A percentile compares a stretch with the other conserved stretches of the same genome.
Evolutionary conservation across 116 monocot species (phyloP).

Genomic region (Papilionanthe hybrid): DNA sequence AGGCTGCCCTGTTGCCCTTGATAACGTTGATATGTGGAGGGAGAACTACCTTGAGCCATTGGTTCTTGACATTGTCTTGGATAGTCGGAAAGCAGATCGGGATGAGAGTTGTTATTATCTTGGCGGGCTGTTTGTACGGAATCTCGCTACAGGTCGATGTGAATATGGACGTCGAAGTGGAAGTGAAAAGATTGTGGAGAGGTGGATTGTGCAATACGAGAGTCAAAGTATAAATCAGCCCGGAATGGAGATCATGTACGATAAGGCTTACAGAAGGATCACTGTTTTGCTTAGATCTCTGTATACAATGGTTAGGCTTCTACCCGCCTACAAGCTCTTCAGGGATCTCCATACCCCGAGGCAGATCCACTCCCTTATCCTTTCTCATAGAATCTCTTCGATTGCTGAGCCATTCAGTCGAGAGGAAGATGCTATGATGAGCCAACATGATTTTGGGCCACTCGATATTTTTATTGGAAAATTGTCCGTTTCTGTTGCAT

Average conservation of each 20-base stretch:
- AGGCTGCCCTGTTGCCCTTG: slow-evolving; percentile 66
- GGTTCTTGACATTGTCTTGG: slow-evolving; percentile 60
- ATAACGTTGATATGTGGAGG: slow-evolving; percentile 74
- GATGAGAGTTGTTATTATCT: neutral
- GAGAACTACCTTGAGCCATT: slow-evolving; percentile 68
- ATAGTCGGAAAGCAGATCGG: neutral
- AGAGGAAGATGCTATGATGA: slow-evolving; percentile 62
- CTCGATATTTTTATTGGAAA: slow-evolving; percentile 63
- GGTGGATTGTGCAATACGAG: slow-evolving; percentile 87
- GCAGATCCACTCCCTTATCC: slow-evolving; percentile 34
- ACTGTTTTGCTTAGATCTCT: slow-evolving; percentile 66
- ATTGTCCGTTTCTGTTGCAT: slow-evolving; percentile 51
- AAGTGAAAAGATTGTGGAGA: slow-evolving; percentile 55
- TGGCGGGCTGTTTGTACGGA: slow-evolving; percentile 17
- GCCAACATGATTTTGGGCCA: slow-evolving; percentile 44
- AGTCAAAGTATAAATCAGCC: slow-evolving; percentile 12
- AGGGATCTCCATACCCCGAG: slow-evolving; percentile 51
- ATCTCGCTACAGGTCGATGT: slow-evolving; percentile 19
- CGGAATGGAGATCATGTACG: slow-evolving; percentile 25
- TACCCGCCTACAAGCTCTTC: slow-evolving; percentile 78
- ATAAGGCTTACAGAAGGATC: slow-evolving; percentile 41
- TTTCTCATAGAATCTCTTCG: slow-evolving; percentile 76
- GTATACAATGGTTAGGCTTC: slow-evolving; percentile 57
- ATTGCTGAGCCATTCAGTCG: slow-evolving; percentile 70
- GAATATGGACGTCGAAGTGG: slow-evolving; percentile 9